These are phyloP conservation scores for Taphrina confusa DNA, from an alignment of 1,139 yeast genomes.

Conservation along the genomic window DNA sequence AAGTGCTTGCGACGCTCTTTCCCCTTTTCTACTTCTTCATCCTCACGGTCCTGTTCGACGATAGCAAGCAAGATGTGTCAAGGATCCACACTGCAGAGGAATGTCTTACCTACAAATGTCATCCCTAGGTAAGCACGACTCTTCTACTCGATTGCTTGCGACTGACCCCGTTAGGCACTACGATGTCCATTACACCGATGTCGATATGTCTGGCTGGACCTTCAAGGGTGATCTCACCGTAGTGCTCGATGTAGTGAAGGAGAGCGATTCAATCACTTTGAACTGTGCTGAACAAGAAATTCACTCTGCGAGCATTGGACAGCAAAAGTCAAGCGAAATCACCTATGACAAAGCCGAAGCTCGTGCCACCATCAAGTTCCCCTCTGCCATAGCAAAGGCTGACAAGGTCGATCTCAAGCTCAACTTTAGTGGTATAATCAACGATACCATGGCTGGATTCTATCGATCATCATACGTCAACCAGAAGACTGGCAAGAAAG, in stretches of 20 bases:
- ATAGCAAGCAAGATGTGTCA: conserved; percentile 31
- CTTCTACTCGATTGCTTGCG: background rate
- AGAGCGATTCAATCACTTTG: conserved; percentile 56
- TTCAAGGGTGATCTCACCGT: conserved; percentile 63
- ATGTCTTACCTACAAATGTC: conserved; percentile 35
- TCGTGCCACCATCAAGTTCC: conserved; percentile 63
- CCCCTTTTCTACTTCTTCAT: background rate
- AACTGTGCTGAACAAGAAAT: conserved; percentile 65
- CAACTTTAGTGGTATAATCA: conserved; percentile 65
- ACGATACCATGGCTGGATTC: conserved; percentile 74
- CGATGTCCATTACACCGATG: conserved; percentile 68
- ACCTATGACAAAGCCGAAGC: conserved; percentile 59
- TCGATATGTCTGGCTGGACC: conserved; percentile 63
- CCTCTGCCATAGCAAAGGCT: conserved; percentile 53
- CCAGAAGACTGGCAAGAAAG: conserved; percentile 56
- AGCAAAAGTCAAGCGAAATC: conserved; percentile 38
- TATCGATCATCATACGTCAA: conserved; percentile 74
- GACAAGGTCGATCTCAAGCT: conserved; percentile 53
- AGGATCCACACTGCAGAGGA: conserved; percentile 15
- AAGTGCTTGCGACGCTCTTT: no score
- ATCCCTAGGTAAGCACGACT: conserved; percentile 24
- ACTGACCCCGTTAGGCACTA: conserved; percentile 51
- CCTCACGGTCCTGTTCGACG: conserved; percentile 3
- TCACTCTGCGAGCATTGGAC: conserved; percentile 37
- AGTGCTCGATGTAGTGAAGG: conserved; percentile 59